Base-by-base conservation (phyloP, 1,284 basidiomycete species). In the Acaromyces ingoldii region DNA sequence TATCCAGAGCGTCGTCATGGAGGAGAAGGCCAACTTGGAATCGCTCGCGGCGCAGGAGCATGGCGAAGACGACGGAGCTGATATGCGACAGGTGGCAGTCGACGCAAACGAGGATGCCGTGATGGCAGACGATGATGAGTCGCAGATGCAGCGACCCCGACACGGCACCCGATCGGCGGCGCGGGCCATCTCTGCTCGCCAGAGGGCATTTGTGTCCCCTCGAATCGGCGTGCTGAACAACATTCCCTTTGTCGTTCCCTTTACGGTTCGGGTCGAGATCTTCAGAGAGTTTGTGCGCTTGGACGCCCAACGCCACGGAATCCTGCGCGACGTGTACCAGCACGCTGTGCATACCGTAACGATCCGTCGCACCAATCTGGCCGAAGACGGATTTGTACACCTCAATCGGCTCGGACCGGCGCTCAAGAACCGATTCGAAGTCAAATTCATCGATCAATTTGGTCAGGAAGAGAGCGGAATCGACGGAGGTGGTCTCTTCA, bases 401-500 rank as follows among this genome's bases (percentile, higher is more conserved):
- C 81, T 98, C 22, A 82, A 81, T 21, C 74, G 76, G 0, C 73
- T 81, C 2, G 89, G 89, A 1, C 80, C 82, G 2, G 83, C 86
- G 61, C 76, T 97, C 67, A 92, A 91, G 78, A 81, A 81, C 28
- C 83, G 83, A 7, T 81, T 98, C 21, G 82, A 87, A 70, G 97
- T 98, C 67, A 82, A 82, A 9, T 98, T 98, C 73, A 81, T 95
- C 28, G 91, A 97, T 77, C 84, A 91, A 78, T 93, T 85, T 60
- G 91, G 89, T 9, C 79, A 85, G 55, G 83, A 83, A 62, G 90
- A 92, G 85, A 85, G 86, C 26, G 90, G 91, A 0, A 92, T 93
- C 29, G 92, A 98, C 67, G 93, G 93, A 1, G 92, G 95, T 2
- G 93, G 95, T 0, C 84, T 98, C 6, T 97, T 96, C 80, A 99